Percentiles rank a stretch among this genome's conserved stretches.
Evolutionary conservation across 352 stramenopile species (phyloP).

Genomic region (Pythium aquatile): DNA sequence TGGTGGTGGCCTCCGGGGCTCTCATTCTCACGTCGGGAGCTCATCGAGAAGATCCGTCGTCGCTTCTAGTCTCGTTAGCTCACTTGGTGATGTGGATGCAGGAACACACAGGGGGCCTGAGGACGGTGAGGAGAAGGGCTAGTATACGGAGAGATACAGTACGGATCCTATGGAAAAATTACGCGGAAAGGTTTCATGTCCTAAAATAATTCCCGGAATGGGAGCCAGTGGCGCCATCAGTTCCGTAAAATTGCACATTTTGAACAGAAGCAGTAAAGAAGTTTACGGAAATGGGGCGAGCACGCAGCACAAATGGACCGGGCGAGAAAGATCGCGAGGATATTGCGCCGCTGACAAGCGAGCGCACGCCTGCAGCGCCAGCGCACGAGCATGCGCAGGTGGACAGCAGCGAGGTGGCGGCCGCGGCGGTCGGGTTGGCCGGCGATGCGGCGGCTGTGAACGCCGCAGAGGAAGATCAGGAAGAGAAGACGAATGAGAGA

Average conservation of each 20-base stretch:
- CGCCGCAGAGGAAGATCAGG: neutral
- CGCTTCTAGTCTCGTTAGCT: neutral
- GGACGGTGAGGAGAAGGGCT: neutral
- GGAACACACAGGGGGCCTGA: neutral
- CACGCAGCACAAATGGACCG: slow-evolving; percentile 24
- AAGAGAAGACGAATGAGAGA: neutral
- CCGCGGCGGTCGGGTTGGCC: neutral
- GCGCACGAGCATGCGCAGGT: neutral
- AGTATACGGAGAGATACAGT: neutral
- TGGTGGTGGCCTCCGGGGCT: slow-evolving; percentile 19
- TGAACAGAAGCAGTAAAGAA: slow-evolving; percentile 15
- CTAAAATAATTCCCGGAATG: slow-evolving; percentile 12
- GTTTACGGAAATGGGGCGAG: slow-evolving; percentile 34
- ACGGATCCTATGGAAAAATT: slow-evolving; percentile 19
- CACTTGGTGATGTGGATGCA: slow-evolving; percentile 3
- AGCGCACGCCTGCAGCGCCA: neutral
- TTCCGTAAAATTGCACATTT: slow-evolving; percentile 29
- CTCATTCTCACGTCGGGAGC: slow-evolving; percentile 26
- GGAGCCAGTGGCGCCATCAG: neutral
- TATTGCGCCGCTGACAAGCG: slow-evolving; percentile 17
- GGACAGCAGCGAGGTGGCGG: neutral
- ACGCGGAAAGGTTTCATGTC: slow-evolving; percentile 21
- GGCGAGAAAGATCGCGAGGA: slow-evolving; percentile 29
- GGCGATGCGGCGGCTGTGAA: neutral
- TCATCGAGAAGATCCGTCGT: slow-evolving; percentile 16